Evolutionary conservation across 257 asterid genomes (phyloP).

Genomic region (Thymus quinquecostatus): DNA sequence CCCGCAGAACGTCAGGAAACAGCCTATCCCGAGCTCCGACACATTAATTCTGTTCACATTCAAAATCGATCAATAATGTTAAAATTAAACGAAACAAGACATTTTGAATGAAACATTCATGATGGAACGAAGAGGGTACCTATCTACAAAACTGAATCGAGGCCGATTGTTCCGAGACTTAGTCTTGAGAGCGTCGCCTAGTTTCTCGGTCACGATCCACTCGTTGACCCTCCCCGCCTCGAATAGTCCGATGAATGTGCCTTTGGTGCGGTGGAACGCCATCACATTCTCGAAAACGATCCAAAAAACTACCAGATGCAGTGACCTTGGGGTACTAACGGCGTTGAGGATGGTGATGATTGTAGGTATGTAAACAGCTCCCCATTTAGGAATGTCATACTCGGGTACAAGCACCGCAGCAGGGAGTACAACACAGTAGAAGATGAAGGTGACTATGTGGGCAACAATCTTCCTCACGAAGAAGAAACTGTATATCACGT

Average conservation of each 20-base stretch:
- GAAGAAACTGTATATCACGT: slow-evolving; percentile 94
- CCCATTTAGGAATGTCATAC: slow-evolving; percentile 86
- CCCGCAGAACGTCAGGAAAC: slow-evolving; percentile 74
- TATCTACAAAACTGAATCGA: slow-evolving; percentile 35
- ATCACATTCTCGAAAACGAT: slow-evolving; percentile 91
- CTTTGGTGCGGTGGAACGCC: slow-evolving; percentile 91
- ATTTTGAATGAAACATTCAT: no score
- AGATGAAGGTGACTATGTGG: slow-evolving; percentile 77
- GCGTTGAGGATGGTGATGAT: slow-evolving; percentile 79
- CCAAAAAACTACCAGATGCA: slow-evolving; percentile 85
- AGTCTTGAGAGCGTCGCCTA: slow-evolving; percentile 73
- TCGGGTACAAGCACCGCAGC: slow-evolving; percentile 92
- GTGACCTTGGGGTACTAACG: slow-evolving; percentile 90
- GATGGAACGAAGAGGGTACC: no score
- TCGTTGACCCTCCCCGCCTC: slow-evolving; percentile 90
- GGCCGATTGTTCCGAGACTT: slow-evolving; percentile 35
- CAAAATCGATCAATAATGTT: neutral
- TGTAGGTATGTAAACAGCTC: slow-evolving; percentile 79
- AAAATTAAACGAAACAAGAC: no score
- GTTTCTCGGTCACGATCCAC: slow-evolving; percentile 96
- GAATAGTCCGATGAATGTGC: slow-evolving; percentile 82
- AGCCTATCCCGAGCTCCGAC: slow-evolving; percentile 60
- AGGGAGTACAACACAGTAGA: slow-evolving; percentile 80
- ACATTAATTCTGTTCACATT: slow-evolving; percentile 49
- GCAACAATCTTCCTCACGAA: slow-evolving; percentile 87